Evolutionary conservation across 2,329 filamentous ascomycete genomes (phyloP).

Genomic region (Trichophyton simii): DNA sequence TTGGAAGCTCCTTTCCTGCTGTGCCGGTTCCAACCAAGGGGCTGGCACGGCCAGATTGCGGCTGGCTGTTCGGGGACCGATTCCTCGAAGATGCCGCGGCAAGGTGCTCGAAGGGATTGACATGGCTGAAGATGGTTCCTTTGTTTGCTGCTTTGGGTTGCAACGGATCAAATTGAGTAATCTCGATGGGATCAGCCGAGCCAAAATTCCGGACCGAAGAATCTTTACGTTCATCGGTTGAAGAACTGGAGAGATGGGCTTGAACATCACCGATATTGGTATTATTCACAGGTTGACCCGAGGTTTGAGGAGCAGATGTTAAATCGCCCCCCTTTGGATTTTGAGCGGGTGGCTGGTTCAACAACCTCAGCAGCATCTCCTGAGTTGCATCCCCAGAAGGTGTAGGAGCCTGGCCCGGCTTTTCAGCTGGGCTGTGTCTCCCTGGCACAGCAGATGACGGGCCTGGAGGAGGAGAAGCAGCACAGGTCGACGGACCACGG

Average conservation of each 20-base stretch:
- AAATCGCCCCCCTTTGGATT: constrained; percentile 15
- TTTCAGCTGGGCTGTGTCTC: constrained; percentile 14
- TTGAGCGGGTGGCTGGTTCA: constrained; percentile 55
- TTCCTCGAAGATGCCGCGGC: constrained; percentile 51
- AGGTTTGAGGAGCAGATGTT: constrained; percentile 19
- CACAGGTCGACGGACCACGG: constrained; percentile 34
- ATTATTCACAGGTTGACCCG: background rate
- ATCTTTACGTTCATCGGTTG: constrained; percentile 12
- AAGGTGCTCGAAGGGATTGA: constrained; percentile 60
- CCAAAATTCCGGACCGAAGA: constrained; percentile 25
- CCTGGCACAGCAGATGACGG: constrained; percentile 17
- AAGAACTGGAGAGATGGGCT: background rate
- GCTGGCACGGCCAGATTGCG: constrained; percentile 26
- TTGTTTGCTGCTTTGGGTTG: constrained; percentile 25
- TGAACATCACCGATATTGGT: constrained; percentile 14
- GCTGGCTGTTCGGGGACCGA: constrained; percentile 37
- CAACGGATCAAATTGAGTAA: constrained; percentile 29
- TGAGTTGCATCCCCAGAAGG: constrained; percentile 56
- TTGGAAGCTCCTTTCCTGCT: constrained; percentile 8
- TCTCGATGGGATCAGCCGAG: constrained; percentile 16
- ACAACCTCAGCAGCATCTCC: constrained; percentile 70
- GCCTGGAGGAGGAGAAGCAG: constrained; percentile 16
- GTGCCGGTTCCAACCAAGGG: constrained; percentile 23
- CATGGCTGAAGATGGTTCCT: constrained; percentile 51
- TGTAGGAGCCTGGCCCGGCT: constrained; percentile 8